phyloP scores from a whole-genome alignment of 176 grass and related monocot genomes.

The Carex littledalei region DNA sequence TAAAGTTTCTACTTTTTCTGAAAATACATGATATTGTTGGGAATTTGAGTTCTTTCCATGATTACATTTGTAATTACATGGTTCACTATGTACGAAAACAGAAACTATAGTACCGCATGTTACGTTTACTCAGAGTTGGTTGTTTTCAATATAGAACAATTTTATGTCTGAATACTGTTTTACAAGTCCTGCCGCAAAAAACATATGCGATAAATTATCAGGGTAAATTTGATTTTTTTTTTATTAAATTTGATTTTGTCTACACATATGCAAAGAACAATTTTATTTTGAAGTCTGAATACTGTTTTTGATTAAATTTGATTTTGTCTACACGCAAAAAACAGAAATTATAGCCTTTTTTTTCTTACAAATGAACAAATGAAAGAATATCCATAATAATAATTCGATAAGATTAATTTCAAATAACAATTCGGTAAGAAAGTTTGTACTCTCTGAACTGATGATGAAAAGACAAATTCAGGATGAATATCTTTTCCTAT shows the following conservation, averaged over 20 bases:
- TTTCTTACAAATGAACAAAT: background rate
- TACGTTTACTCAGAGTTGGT: background rate
- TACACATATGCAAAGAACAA: no score
- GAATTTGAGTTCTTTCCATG: background rate
- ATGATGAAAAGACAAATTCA: background rate
- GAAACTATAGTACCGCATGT: background rate
- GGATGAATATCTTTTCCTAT: background rate
- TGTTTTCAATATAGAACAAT: background rate
- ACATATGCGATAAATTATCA: no score
- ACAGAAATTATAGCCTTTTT: background rate
- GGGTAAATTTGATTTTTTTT: no score
- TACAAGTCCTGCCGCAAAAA: background rate
- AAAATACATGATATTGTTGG: background rate
- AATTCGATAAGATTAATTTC: background rate
- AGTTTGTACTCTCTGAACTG: background rate
- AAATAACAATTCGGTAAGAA: background rate
- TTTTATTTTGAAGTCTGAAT: no score
- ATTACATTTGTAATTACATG: background rate
- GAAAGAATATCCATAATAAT: background rate
- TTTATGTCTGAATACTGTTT: background rate
- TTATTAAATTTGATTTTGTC: no score
- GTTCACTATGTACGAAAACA: background rate
- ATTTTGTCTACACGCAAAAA: no score
- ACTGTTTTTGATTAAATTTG: no score
- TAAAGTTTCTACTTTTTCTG: background rate